Conservation (phyloP, 371 early-diverging fungal genomes). For the Mucor velutinosus region DNA sequence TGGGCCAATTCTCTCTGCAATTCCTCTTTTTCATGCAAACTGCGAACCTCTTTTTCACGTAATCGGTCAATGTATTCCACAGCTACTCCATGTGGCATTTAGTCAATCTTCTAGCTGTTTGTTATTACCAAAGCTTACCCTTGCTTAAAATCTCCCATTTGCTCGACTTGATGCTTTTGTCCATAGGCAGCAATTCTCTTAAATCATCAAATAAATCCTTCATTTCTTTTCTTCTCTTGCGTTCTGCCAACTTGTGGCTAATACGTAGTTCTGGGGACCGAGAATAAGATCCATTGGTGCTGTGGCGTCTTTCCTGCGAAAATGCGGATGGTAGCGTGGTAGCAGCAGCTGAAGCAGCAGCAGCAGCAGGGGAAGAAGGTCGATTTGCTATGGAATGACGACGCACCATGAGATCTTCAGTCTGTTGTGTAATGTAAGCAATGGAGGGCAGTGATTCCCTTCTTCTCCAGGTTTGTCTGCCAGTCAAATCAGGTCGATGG, state of each 20-base stretch:
- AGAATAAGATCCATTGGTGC: conserved; percentile 49
- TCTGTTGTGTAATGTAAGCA: conserved; percentile 17
- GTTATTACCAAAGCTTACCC: conserved; percentile 38
- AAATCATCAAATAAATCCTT: conserved; percentile 81
- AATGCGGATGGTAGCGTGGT: conserved; percentile 2
- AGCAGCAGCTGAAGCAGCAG: background rate
- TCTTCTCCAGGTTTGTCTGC: conserved; percentile 11
- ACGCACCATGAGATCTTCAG: background rate
- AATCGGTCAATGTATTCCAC: conserved; percentile 32
- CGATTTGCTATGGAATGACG: conserved; percentile 21
- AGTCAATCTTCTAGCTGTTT: background rate
- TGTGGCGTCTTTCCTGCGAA: conserved; percentile 17
- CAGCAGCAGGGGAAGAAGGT: background rate
- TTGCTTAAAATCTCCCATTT: conserved; percentile 83
- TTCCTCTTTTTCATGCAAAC: conserved; percentile 36
- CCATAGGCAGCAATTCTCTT: conserved; percentile 65
- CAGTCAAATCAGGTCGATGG: conserved; percentile 34
- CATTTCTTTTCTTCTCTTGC: conserved; percentile 79
- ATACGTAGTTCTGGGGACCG: conserved; percentile 62
- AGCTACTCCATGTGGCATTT: conserved; percentile 4
- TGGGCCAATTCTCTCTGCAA: conserved; percentile 30
- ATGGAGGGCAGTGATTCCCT: conserved; percentile 32
- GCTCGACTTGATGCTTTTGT: conserved; percentile 67
- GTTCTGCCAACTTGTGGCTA: conserved; percentile 77
- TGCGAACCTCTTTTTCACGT: conserved; percentile 28